Base-by-base conservation (phyloP, 2,329 filamentous ascomycete genomes). In the Fusarium albosuccineum region DNA sequence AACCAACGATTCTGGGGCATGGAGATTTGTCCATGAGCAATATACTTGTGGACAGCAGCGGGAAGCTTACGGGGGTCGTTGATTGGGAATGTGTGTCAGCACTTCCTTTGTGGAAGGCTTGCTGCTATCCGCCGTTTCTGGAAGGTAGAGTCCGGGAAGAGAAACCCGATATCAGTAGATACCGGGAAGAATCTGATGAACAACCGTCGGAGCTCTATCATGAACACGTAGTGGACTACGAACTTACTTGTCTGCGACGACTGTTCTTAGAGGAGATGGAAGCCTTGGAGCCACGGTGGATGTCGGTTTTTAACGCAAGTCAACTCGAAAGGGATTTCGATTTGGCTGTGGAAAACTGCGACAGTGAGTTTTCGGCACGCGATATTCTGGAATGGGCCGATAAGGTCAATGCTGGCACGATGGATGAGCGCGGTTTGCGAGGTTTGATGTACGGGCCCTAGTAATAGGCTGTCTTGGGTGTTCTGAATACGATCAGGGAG, bases 51-150 rank as follows among this genome's bases (percentile, higher is more conserved):
- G 73, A 82, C 53, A 65, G 76, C 0, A 14, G 67, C 3, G 78
- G 77, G 0, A 64, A 62, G 0, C 64, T 83, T 7, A 81, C 77
- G 0, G 81, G 68, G 2, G 56, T 83, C 0, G 42, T 82, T 2
- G 79, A 82, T 60, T 84, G 81, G 80, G 80, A 83, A 50, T 82
- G 76, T 42, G 76, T 81, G 0, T 81, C 78, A 0, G 70, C 77
- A 0, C 41, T 82, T 29, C 82, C 81, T 3, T 60, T 77, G 5
- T 83, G 80, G 81, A 72, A 73, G 57, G 73, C 76, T 5, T 76
- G 73, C n/a, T 57, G 71, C 26, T 54, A 74, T 26, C 79, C 81
- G 6, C 64, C 68, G 27, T 81, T 82, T 40, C 70, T 82, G 4
- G 52, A 70, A 1, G 74, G 69, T 0, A 48, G 54, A 2, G 76